phyloP scores from a whole-genome alignment of 179 eudicot genomes.

The Camellia oleifera region DNA sequence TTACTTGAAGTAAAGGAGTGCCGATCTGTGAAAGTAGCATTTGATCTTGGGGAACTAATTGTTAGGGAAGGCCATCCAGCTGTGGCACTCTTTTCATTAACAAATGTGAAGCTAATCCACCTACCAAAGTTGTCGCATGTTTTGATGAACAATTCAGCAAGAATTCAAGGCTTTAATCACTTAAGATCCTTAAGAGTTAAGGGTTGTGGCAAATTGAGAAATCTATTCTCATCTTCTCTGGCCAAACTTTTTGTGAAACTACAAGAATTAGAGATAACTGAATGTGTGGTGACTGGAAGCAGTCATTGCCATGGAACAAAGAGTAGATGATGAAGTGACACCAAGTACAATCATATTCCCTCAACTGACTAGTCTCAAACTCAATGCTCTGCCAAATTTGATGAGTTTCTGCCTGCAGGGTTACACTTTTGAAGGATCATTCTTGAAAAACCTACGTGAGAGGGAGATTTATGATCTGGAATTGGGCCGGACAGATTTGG shows the following conservation, averaged over 20 bases:
- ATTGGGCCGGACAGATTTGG: no score
- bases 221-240: not conserved
- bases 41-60: not conserved
- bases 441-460: not conserved
- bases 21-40: not conserved
- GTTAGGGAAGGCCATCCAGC: not conserved
- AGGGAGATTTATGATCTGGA: no score
- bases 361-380: not conserved
- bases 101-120: not conserved
- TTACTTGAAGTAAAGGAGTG: not conserved
- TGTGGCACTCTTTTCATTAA: not conserved
- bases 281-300: not conserved
- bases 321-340: not conserved
- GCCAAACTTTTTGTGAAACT: not conserved
- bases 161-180: not conserved
- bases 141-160: not conserved
- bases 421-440: not conserved
- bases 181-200: not conserved
- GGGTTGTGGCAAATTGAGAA: not conserved
- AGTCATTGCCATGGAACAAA: not conserved
- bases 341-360: not conserved
- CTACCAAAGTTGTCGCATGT: not conserved
- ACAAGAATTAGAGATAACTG: not conserved
- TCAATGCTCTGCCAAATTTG: not conserved
- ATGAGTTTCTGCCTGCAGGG: not conserved